A percentile compares a stretch with the other conserved stretches of the same genome.
Conservation (phyloP, 805 yeast genomes). For the Teunomyces gatunensis region DNA sequence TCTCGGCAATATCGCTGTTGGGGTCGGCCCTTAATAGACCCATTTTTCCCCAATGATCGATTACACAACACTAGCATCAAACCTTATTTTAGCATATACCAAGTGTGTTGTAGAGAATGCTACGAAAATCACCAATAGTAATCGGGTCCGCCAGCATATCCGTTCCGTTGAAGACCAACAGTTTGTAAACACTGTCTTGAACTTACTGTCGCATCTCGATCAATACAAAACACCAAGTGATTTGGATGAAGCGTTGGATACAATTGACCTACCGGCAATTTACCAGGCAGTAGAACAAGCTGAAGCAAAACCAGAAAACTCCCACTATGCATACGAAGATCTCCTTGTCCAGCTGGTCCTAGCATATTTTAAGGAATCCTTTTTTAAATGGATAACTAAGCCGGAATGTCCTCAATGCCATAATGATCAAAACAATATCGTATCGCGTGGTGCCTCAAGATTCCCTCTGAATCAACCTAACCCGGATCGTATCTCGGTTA, state of each 20-base stretch:
- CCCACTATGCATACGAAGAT: slow-evolving; percentile 31
- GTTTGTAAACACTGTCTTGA: slow-evolving; percentile 4
- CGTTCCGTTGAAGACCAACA: slow-evolving; percentile 1
- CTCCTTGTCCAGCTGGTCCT: slow-evolving; percentile 31
- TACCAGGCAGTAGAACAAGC: slow-evolving; percentile 59
- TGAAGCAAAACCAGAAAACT: slow-evolving; percentile 12
- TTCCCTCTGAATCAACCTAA: slow-evolving; percentile 34
- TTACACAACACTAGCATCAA: slow-evolving; percentile 9
- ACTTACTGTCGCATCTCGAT: slow-evolving; percentile 1
- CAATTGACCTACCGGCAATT: slow-evolving; percentile 58
- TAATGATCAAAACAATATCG: slow-evolving; percentile 35
- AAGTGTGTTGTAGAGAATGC: slow-evolving; percentile 6
- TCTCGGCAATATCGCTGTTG: not conserved
- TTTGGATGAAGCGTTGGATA: slow-evolving; percentile 55
- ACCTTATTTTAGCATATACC: slow-evolving; percentile 10
- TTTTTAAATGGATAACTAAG: slow-evolving; percentile 79
- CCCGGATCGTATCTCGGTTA: slow-evolving; percentile 47
- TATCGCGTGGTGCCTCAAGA: slow-evolving; percentile 29
- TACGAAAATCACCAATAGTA: not conserved
- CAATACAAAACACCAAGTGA: slow-evolving; percentile 12
- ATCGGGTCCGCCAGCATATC: not conserved
- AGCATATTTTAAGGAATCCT: slow-evolving; percentile 61
- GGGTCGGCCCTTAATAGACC: not conserved
- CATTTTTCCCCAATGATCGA: slow-evolving; percentile 4
- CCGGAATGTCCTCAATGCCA: slow-evolving; percentile 61